These are phyloP conservation scores for Sequoiadendron giganteum DNA, from an alignment of 75 land plant species.

Conservation along the genomic window DNA sequence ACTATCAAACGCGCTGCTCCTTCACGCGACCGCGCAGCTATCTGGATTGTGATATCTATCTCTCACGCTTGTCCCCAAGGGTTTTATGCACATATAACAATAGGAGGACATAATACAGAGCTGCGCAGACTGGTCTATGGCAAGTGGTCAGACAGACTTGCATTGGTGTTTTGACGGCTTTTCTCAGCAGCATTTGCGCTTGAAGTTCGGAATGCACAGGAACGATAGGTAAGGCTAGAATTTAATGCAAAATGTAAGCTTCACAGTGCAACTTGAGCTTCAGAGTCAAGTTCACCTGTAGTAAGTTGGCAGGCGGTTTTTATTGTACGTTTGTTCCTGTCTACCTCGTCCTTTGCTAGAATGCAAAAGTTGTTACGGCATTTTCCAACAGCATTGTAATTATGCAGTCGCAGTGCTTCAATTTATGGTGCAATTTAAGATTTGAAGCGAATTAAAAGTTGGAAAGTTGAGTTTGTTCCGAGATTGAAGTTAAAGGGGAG, in stretches of 20 bases:
- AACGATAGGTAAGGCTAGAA: neutral
- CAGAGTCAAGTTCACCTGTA: neutral
- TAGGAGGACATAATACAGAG: neutral
- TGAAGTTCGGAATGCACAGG: neutral
- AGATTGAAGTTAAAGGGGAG: neutral
- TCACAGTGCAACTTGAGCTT: neutral
- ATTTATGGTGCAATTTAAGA: neutral
- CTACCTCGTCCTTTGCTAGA: neutral
- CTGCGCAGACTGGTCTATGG: neutral
- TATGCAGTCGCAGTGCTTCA: neutral
- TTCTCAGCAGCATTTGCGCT: neutral
- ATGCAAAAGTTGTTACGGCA: neutral
- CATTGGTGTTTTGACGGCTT: neutral
- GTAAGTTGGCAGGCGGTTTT: neutral
- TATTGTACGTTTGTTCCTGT: neutral
- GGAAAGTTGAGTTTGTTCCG: neutral
- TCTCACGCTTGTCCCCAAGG: neutral
- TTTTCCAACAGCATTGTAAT: neutral
- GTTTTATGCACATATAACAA: neutral
- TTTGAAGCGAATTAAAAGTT: neutral
- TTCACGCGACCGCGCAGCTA: neutral
- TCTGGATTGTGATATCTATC: neutral
- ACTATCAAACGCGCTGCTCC: neutral
- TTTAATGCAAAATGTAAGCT: neutral
- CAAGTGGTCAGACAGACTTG: neutral